Evolutionary conservation across 176 grass and related monocot genomes (phyloP).

Genomic region (Juncus effusus): DNA sequence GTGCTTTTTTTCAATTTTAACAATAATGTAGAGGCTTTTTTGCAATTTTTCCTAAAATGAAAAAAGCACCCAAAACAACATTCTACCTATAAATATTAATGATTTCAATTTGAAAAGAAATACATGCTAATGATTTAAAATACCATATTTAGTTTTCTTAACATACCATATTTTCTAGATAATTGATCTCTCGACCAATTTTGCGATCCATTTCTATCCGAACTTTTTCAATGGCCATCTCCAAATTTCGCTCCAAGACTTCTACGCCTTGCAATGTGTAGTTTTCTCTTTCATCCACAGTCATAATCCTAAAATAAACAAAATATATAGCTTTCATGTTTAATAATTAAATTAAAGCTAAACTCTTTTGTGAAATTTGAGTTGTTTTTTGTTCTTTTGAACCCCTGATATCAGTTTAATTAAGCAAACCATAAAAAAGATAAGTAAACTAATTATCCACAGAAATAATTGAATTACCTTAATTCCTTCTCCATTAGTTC

Average conservation of each 20-base stretch:
- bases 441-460: no score
- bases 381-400: not conserved
- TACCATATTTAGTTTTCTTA: not conserved
- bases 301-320: constrained; percentile 56
- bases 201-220: constrained; percentile 74
- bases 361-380: not conserved
- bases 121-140: not conserved
- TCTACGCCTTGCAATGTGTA: constrained; percentile 71
- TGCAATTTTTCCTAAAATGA: no score
- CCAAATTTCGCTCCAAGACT: constrained; percentile 64
- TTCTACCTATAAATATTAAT: no score
- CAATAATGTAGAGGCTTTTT: no score
- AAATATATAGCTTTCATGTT: not conserved
- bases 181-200: constrained; percentile 63
- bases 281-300: constrained; percentile 46
- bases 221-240: constrained; percentile 68
- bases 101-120: not conserved
- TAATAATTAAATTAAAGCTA: not conserved
- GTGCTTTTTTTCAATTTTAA: no score
- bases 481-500: constrained; percentile 78
- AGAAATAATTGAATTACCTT: constrained; percentile 31
- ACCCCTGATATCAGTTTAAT: not conserved
- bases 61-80: no score
- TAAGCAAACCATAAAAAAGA: no score
- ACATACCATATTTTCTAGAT: constrained; percentile 52